Percentiles rank a stretch among this genome's conserved stretches.
These are phyloP conservation scores for Trifolium repens DNA, from an alignment of 306 rosid species.

Conservation along the genomic window DNA sequence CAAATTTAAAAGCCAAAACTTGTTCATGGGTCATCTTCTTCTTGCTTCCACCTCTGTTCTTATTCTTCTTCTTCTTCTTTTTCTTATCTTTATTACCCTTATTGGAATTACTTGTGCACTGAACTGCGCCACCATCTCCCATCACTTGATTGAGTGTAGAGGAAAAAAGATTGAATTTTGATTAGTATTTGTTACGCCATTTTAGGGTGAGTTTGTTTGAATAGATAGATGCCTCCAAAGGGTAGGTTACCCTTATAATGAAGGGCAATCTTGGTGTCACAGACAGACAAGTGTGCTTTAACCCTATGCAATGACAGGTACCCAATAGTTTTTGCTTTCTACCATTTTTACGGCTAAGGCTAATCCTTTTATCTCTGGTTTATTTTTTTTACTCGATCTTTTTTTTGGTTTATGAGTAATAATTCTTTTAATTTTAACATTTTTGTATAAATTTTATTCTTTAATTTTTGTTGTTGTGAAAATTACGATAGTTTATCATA, in stretches of 20 bases:
- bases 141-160: slow-evolving; percentile 45
- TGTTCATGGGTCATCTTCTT: slow-evolving; percentile 91
- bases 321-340: slow-evolving; percentile 26
- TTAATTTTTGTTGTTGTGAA: too few relatives aligned
- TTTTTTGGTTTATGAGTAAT: too few relatives aligned
- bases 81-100: slow-evolving; percentile 51
- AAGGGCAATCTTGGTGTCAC: slow-evolving; percentile 21
- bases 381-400: too few relatives aligned
- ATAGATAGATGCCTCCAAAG: background rate
- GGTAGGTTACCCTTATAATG: background rate
- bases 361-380: background rate
- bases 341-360: background rate
- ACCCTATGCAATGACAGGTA: slow-evolving; percentile 17
- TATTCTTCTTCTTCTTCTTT: slow-evolving; percentile 81
- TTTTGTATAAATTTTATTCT: too few relatives aligned
- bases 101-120: slow-evolving; percentile 45
- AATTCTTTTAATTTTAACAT: too few relatives aligned
- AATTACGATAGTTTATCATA: too few relatives aligned
- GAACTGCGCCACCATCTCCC: slow-evolving; percentile 55
- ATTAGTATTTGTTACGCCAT: slow-evolving; percentile 21
- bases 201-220: slow-evolving; percentile 16
- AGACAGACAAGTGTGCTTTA: background rate
- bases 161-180: slow-evolving; percentile 17
- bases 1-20: slow-evolving; percentile 69
- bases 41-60: slow-evolving; percentile 76